Evolutionary conservation across 768 basidiomycete species (phyloP).

Genomic region (Serendipita sp.): DNA sequence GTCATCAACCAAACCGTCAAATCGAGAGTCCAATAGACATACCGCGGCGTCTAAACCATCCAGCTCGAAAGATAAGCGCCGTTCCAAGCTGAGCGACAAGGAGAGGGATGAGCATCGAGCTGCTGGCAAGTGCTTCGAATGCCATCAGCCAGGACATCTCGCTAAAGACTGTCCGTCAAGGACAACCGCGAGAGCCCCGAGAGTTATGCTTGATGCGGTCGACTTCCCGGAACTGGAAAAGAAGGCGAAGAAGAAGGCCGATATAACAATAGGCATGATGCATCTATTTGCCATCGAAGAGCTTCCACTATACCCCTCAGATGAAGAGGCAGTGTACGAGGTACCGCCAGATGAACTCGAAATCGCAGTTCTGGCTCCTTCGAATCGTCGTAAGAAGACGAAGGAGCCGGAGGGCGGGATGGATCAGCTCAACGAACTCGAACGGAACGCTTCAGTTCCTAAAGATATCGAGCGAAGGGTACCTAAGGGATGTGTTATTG

Average conservation of each 20-base stretch:
- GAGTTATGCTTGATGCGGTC: background rate
- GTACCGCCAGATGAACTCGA: too few species aligned
- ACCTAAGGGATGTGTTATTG: conserved; percentile 3
- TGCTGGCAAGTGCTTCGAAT: conserved; percentile 18
- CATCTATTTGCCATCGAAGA: too few species aligned
- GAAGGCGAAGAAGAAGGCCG: too few species aligned
- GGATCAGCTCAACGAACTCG: background rate
- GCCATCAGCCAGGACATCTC: conserved; percentile 17
- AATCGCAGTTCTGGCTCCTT: too few species aligned
- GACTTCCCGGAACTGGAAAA: background rate
- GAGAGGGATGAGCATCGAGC: background rate
- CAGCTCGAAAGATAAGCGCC: background rate
- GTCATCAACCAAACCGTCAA: too few species aligned
- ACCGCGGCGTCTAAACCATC: too few species aligned
- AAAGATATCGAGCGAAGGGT: conserved; percentile 6
- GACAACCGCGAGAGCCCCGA: conserved; percentile 8
- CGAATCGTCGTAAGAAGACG: too few species aligned
- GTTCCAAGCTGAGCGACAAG: background rate
- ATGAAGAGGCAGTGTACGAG: too few species aligned
- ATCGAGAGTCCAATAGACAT: too few species aligned
- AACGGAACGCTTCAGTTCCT: conserved; percentile 5
- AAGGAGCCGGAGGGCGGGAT: too few species aligned
- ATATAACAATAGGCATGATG: too few species aligned
- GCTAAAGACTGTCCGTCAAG: conserved; percentile 18
- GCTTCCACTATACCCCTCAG: too few species aligned